Evolutionary conservation across 2,329 filamentous ascomycete species (phyloP), one percentile per base, ranked within the genome.

Genomic region (Pseudopithomyces maydicus): DNA sequence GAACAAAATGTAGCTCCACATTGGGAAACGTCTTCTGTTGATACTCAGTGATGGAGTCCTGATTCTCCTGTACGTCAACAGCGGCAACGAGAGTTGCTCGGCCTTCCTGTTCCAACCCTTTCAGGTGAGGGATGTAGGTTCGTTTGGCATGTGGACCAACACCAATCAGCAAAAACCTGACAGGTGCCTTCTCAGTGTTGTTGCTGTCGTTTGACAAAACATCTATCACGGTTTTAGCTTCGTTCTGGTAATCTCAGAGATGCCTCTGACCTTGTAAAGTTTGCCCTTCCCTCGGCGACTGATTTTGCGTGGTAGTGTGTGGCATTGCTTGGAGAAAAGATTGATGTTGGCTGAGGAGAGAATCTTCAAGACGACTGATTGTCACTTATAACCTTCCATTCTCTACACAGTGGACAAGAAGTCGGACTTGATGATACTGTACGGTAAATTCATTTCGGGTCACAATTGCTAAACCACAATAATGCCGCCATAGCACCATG

Each of bases 121-220:
- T 46, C 43, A 46, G 26, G 43, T 46, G 43, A 15, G 43, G 43
- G 14, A 46, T 17, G 17, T 46, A 46, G 22, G 43, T 46, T 12
- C 43, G 43, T 33, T 33, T 46, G 22, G 43, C 43, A 29, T 46
- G 43, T 26, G 43, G 43, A 46, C 43, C 43, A 33, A 46, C 43
- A 17, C 43, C 43, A 29, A 46, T 33, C 3, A 46, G 43, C 22
- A 46, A 33, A 20, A 46, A 46, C 43, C 43, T 46, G 14, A 46
- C 43, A 19, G 43, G 43, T 29, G 14, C 17, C 43, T 59, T 41
- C n/a, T 41, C 38, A 17, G 38, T 17, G 19, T 41, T 20, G 38
- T n/a, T 41, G 17, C 38, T 3, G 19, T 20, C n/a, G 38, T 17
- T 17, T 41, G 38, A 17, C 17, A 41, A 41, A 20, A 17, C n/a